A percentile compares a stretch with the other conserved stretches of the same genome.
Evolutionary conservation across 2,329 filamentous ascomycete genomes (phyloP).

Genomic region (Stachybotrys chlorohalonatus): DNA sequence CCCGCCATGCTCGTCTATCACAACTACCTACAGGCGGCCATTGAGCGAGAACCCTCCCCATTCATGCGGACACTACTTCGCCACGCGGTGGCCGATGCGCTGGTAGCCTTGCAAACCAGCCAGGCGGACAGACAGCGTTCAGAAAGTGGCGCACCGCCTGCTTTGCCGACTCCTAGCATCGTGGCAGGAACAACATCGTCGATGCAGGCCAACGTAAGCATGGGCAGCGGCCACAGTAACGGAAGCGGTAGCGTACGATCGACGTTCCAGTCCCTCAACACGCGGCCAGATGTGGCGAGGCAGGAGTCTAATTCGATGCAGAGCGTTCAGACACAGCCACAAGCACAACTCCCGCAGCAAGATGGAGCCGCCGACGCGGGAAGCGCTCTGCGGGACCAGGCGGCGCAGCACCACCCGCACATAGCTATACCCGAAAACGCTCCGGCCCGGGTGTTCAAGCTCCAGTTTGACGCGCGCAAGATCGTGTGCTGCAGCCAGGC

Average conservation of each 20-base stretch:
- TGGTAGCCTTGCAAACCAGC: conserved; percentile 35
- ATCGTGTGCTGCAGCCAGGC: conserved; percentile 95
- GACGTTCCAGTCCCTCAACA: background rate
- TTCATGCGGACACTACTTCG: conserved; percentile 39
- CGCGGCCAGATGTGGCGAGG: background rate
- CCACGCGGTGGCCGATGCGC: conserved; percentile 36
- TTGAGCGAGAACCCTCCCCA: conserved; percentile 41
- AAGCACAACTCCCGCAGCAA: background rate
- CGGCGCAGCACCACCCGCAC: conserved; percentile 31
- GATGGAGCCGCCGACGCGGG: background rate
- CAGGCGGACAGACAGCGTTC: conserved; percentile 22
- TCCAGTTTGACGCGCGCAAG: conserved; percentile 88
- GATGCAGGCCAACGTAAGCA: conserved; percentile 1
- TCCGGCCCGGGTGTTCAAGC: conserved; percentile 73
- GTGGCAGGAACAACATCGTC: background rate
- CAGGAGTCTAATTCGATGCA: background rate
- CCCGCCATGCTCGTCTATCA: conserved; percentile 40
- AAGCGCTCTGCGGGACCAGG: conserved; percentile 2
- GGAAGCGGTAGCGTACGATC: background rate
- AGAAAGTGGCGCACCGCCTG: conserved; percentile 3
- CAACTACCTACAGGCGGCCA: conserved; percentile 37
- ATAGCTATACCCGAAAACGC: conserved; percentile 36
- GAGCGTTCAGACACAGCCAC: conserved; percentile 1
- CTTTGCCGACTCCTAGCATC: background rate
- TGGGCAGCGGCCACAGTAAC: background rate